phyloP scores from a whole-genome alignment of 2,329 filamentous ascomycete species.

The Zalaria obscura region DNA sequence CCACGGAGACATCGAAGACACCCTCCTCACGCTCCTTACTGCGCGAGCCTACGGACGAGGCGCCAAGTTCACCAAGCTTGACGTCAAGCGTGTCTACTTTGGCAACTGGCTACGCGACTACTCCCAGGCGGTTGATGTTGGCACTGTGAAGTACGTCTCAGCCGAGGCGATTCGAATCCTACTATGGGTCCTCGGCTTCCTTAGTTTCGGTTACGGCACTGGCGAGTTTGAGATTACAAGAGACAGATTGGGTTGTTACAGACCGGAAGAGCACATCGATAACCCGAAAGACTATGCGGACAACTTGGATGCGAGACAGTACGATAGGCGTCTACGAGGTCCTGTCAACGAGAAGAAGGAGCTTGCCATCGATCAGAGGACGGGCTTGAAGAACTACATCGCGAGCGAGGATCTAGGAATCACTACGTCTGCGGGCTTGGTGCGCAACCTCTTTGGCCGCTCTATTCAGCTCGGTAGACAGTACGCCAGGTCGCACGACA shows the following conservation, averaged over 20 bases:
- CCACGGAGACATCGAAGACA: conserved; percentile 39
- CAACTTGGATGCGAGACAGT: conserved; percentile 68
- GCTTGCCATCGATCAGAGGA: conserved; percentile 33
- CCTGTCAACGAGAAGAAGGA: conserved; percentile 43
- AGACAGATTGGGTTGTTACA: conserved; percentile 34
- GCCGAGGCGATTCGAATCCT: conserved; percentile 40
- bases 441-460: conserved; percentile 28
- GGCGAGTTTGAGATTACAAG: conserved; percentile 42
- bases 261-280: conserved; percentile 41
- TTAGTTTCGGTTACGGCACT: conserved; percentile 43
- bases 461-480: conserved; percentile 33
- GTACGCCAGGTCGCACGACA: conserved; percentile 29
- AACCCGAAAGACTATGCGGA: conserved; percentile 56
- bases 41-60: conserved; percentile 6
- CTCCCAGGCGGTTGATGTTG: conserved; percentile 40
- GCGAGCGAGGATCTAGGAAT: conserved; percentile 76
- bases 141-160: conserved; percentile 37
- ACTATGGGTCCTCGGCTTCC: conserved; percentile 37
- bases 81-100: conserved; percentile 23
- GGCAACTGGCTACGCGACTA: conserved; percentile 36
- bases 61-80: conserved; percentile 22
- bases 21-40: conserved; percentile 18
- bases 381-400: conserved; percentile 99
- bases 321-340: conserved; percentile 66
- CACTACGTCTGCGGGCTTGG: conserved; percentile 72